These are phyloP conservation scores for Echeveria elegans DNA, from an alignment of 164 flowering plant species.

Conservation along the genomic window DNA sequence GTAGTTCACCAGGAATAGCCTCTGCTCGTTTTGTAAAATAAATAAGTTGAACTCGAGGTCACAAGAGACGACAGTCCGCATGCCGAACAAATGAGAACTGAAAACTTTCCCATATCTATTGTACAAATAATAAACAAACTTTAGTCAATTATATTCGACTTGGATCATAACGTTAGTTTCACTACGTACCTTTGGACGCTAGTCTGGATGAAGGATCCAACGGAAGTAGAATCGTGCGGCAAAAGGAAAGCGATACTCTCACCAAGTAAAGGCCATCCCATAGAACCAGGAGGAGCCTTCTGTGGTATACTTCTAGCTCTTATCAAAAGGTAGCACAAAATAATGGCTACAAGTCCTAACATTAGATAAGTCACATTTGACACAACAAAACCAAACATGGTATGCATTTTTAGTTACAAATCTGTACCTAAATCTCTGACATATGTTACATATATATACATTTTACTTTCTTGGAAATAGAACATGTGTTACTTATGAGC, in stretches of 20 bases:
- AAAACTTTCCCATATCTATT: constrained; percentile 69
- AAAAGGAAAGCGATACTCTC: background rate
- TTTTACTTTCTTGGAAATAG: too few relatives aligned
- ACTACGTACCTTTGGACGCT: background rate
- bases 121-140: background rate
- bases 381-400: too few relatives aligned
- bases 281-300: background rate
- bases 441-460: too few relatives aligned
- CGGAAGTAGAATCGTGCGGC: background rate
- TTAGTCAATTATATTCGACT: too few relatives aligned
- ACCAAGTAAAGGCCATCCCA: background rate
- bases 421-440: too few relatives aligned
- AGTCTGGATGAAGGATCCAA: background rate
- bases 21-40: constrained; percentile 74
- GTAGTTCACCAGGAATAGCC: constrained; percentile 50
- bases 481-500: too few relatives aligned
- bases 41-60: constrained; percentile 62
- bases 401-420: too few relatives aligned
- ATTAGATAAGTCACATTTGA: too few relatives aligned
- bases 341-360: background rate
- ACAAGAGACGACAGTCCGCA: constrained; percentile 66
- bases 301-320: background rate
- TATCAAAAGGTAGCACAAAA: background rate
- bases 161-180: too few relatives aligned
- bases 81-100: constrained; percentile 64